Evolutionary conservation across 345 rosid species (phyloP).

Genomic region (Heritiera fomes): DNA sequence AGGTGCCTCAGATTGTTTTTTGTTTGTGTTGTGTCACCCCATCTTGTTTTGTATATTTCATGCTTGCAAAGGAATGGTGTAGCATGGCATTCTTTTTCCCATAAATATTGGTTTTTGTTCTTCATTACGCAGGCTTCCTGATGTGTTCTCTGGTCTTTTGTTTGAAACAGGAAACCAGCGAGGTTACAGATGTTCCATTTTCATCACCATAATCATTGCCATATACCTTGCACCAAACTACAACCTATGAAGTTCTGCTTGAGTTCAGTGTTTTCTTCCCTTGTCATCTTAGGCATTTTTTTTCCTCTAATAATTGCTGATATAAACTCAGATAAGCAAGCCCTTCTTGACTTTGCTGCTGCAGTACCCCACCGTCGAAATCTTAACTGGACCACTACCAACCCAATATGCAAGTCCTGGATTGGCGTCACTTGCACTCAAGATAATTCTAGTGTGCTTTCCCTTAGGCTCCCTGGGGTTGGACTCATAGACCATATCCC

Average conservation of each 20-base stretch:
- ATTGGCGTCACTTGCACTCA: conserved; percentile 59
- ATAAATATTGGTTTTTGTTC: not conserved
- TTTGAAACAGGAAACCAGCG: conserved; percentile 42
- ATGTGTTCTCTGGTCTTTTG: conserved; percentile 25
- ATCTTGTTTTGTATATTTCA: not conserved
- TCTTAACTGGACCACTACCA: conserved; percentile 62
- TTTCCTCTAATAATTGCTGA: conserved; percentile 49
- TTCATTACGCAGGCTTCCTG: conserved; percentile 3
- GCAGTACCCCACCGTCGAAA: conserved; percentile 54
- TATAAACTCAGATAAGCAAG: conserved; percentile 62
- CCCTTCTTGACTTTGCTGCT: conserved; percentile 60
- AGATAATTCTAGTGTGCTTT: conserved; percentile 42
- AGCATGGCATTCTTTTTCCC: not conserved
- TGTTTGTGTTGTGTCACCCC: not conserved
- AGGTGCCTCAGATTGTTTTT: not conserved
- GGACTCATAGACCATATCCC: conserved; percentile 72
- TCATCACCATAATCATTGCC: conserved; percentile 20
- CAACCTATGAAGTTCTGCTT: conserved; percentile 38
- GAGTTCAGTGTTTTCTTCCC: conserved; percentile 30
- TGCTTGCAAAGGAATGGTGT: not conserved
- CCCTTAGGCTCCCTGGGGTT: conserved; percentile 68
- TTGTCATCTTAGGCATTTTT: conserved; percentile 33
- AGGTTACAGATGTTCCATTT: conserved; percentile 32
- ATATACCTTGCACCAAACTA: conserved; percentile 21
- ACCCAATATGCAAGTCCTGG: conserved; percentile 67